Evolutionary conservation across 176 grass and related monocot species (phyloP).

Genomic region (Elymus sibiricus): DNA sequence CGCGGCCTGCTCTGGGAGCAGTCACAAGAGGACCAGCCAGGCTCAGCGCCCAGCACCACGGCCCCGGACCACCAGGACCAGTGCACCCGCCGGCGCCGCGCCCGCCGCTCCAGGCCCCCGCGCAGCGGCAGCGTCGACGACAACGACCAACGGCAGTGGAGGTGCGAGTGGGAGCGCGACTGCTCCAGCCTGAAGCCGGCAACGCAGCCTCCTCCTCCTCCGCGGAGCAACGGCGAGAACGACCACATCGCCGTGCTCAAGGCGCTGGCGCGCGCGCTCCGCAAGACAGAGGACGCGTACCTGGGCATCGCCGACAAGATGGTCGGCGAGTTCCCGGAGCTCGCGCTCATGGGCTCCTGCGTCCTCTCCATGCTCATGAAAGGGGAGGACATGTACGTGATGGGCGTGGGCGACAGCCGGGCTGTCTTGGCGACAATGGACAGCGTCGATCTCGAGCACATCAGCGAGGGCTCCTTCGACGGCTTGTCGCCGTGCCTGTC

Average conservation of each 20-base stretch:
- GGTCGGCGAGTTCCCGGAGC: conserved; percentile 70
- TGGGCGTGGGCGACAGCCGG: conserved; percentile 95
- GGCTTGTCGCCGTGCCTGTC: conserved; percentile 49
- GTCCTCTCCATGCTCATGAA: conserved; percentile 83
- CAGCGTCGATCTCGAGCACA: conserved; percentile 47
- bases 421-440: conserved; percentile 73
- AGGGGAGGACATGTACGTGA: conserved; percentile 91
- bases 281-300: conserved; percentile 68
- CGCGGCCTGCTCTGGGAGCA: conserved; percentile 63
- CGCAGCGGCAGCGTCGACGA: conserved; percentile 14
- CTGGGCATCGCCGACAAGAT: conserved; percentile 82
- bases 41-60: conserved; percentile 15
- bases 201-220: neutral
- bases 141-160: conserved; percentile 31
- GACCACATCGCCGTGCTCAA: conserved; percentile 77
- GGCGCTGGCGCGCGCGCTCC: conserved; percentile 67
- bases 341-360: conserved; percentile 93
- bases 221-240: conserved; percentile 17
- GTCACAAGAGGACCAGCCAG: neutral
- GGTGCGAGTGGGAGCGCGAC: conserved; percentile 44
- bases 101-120: conserved; percentile 9
- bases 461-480: conserved; percentile 55
- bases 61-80: conserved; percentile 22
- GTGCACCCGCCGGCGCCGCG: conserved; percentile 11
- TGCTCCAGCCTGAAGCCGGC: conserved; percentile 45